Evolutionary conservation across 805 yeast species (phyloP), one percentile per base, ranked within the genome.

Genomic region (Candida tibetensis): DNA sequence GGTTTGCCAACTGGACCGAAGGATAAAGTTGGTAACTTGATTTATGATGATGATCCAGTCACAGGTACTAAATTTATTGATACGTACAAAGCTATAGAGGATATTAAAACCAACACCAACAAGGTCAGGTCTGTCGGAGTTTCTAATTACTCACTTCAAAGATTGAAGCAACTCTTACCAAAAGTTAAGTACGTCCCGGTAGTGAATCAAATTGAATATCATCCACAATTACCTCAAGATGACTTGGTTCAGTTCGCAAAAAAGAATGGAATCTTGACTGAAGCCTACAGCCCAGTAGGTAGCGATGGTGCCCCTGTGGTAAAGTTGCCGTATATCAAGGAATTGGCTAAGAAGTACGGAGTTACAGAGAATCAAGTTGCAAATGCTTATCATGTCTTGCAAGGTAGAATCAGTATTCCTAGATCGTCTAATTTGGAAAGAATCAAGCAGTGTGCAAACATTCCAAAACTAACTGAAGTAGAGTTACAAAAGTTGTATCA

Each of bases 381-480:
- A 13, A 68, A 74, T 32, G 81, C 85, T 16, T 85, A 83, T 60
- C 52, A 81, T 51, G 72, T 82, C 17, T 65, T 74, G 43, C 69
- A 77, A 28, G 89, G 85, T 2, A 70, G 83, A 39, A 67, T 71
- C 7, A 79, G 74, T 2, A 60, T 85, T 32, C 88, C 93, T 31
- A 77, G 90, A 63, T 81, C 95, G 0, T 69, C 79, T 12, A 85
- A 83, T 36, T 66, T 75, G n/a, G 72, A 71, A 17, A 77, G 95
- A 56, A 74, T 86, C 36, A 65, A 58, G 42, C 48, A 51, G 9
- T 69, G 62, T n/a, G 53, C 58, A 14, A 42, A 53, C 29, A 48
- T 57, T 25, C 71, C 75, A 4, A 52, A 56, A 2, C 48, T 74
- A 28, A 52, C 69, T 2, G 40, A 54, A 18, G 65, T 61, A 7